Conservation (phyloP, 345 rosid species). For the Capsella bursapastoris region DNA sequence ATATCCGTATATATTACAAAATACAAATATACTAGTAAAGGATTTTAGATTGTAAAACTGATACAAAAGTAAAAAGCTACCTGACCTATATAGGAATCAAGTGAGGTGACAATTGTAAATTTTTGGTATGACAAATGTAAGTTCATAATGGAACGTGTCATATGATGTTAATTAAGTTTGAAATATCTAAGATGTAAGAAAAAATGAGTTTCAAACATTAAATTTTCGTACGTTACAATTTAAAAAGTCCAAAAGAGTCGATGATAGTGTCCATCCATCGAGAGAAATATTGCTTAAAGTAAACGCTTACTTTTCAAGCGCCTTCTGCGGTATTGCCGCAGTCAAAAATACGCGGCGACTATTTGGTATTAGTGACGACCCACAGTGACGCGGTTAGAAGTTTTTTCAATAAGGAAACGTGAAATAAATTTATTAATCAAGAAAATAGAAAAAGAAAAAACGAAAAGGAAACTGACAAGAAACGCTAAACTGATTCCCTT, state of each 20-base stretch:
- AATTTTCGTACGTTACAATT: slow-evolving; percentile 19
- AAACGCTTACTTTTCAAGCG: slow-evolving; percentile 41
- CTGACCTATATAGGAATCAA: neutral
- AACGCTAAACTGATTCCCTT: slow-evolving; percentile 32
- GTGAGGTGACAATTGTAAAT: neutral
- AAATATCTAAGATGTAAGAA: neutral
- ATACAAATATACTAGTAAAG: neutral
- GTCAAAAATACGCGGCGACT: slow-evolving; percentile 44
- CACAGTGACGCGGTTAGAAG: slow-evolving; percentile 27
- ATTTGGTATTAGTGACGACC: slow-evolving; percentile 30
- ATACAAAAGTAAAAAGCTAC: neutral
- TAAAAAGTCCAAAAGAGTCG: slow-evolving; percentile 31
- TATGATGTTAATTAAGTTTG: neutral
- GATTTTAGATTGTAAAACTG: neutral
- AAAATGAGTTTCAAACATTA: neutral
- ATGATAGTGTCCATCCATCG: slow-evolving; percentile 33
- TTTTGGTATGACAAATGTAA: neutral
- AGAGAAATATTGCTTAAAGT: slow-evolving; percentile 35
- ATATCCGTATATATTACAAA: neutral
- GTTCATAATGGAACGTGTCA: neutral
- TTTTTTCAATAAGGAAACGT: slow-evolving; percentile 15
- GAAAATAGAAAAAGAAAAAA: neutral
- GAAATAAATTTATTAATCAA: neutral
- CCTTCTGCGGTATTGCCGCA: slow-evolving; percentile 1
- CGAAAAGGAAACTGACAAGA: slow-evolving; percentile 33